phyloP scores from a whole-genome alignment of 2,329 filamentous ascomycete species.

The Diaporthe vexans region DNA sequence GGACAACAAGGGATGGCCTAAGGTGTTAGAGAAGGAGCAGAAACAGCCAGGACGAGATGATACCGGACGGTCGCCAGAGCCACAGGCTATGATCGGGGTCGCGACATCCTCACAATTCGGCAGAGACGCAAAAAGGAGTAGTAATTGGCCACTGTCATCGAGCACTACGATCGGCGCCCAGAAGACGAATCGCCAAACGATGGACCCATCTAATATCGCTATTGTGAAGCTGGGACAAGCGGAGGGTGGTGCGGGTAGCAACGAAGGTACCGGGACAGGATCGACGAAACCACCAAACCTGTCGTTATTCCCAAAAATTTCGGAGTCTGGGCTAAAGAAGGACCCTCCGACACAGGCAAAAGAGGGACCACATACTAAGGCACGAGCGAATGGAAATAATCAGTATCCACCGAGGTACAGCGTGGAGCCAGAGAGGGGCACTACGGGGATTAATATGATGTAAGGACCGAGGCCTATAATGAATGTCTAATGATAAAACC shows the following conservation, averaged over 20 bases:
- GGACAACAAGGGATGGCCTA: slow-evolving; percentile 14
- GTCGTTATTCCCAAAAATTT: slow-evolving; percentile 16
- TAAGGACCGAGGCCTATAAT: background rate
- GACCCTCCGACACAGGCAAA: background rate
- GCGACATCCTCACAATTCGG: slow-evolving; percentile 6
- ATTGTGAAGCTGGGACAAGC: slow-evolving; percentile 25
- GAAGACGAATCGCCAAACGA: background rate
- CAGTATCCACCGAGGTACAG: slow-evolving; percentile 15
- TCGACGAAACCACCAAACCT: slow-evolving; percentile 2
- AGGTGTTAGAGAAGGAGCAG: background rate
- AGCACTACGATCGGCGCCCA: background rate
- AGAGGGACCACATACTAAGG: background rate
- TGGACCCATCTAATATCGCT: slow-evolving; percentile 6
- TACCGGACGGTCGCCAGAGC: background rate
- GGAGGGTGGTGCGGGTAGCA: background rate
- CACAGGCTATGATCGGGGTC: background rate
- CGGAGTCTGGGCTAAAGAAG: slow-evolving; percentile 1
- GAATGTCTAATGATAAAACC: slow-evolving; percentile 1
- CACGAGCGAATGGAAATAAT: background rate
- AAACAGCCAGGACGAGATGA: background rate
- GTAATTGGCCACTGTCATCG: slow-evolving; percentile 26
- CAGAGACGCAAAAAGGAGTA: slow-evolving; percentile 19
- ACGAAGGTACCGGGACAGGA: background rate
- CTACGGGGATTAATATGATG: background rate
- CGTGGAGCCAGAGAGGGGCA: background rate